Evolutionary conservation across 1,284 basidiomycete genomes (phyloP).

Genomic region (Dichomitus squalens): DNA sequence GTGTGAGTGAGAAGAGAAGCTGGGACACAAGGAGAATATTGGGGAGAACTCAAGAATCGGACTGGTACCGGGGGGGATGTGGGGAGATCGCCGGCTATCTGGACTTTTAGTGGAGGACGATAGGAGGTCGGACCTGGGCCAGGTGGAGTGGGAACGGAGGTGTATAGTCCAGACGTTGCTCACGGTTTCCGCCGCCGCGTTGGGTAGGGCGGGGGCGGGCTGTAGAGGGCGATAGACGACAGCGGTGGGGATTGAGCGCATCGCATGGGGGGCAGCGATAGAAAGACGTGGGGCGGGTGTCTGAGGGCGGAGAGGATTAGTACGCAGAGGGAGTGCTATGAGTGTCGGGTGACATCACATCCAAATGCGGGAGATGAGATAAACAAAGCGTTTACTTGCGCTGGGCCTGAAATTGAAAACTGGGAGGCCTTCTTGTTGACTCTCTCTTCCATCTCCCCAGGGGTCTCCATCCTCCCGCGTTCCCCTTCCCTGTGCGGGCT

Average conservation of each 20-base stretch:
- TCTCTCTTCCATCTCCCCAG: not conserved
- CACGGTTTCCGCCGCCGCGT: not conserved
- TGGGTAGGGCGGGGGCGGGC: not conserved
- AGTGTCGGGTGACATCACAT: conserved; percentile 10
- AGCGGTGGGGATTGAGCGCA: not conserved
- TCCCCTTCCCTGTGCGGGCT: not conserved
- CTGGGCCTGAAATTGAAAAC: conserved; percentile 2
- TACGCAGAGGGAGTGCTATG: too few relatives aligned
- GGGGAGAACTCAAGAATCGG: conserved; percentile 1
- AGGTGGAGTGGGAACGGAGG: conserved; percentile 21
- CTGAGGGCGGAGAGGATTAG: too few relatives aligned
- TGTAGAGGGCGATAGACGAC: not conserved
- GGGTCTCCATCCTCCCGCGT: not conserved
- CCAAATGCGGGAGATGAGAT: conserved; percentile 3
- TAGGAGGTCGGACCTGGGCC: conserved; percentile 25
- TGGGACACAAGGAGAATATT: conserved; percentile 2
- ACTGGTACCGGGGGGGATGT: conserved; percentile 6
- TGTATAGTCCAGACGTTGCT: not conserved
- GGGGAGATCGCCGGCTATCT: conserved; percentile 24
- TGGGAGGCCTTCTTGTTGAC: not conserved
- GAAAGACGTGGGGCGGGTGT: not conserved
- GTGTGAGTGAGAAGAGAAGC: conserved; percentile 7
- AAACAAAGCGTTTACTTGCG: conserved; percentile 1
- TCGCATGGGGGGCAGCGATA: not conserved
- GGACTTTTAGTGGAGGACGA: conserved; percentile 10